Base-by-base conservation (phyloP, 2,329 filamentous ascomycete species). In the Ciborinia camelliae region DNA sequence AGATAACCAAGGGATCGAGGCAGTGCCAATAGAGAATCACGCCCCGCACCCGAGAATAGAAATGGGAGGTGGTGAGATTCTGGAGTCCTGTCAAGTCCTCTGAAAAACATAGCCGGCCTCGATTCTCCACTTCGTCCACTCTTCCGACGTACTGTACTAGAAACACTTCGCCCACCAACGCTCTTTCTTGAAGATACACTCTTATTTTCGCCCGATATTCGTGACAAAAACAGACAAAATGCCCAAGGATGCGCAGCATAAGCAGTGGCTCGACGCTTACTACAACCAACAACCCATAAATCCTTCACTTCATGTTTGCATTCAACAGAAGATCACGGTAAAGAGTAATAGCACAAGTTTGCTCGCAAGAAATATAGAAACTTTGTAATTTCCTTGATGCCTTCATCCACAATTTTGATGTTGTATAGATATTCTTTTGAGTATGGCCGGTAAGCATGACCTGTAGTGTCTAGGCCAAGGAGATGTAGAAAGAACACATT, bases 371-470 rank as follows among this genome's bases (percentile, higher is more conserved):
- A n/a, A n/a, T n/a, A n/a, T n/a, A n/a, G n/a, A n/a, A n/a, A n/a
- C 68, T 90, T 83, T 0, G 90, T 89, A 58, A 97, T 89, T 77
- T 97, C 90, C 76, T 90, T 82, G 1, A 99, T 90, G 2, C 95
- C 95, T 71, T 92, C 80, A 73, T 99, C 96, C 41, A 99, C 95
- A 43, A 99, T 81, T 76, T 98, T 90, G 75, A 99, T 90, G 76
- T 99, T 99, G 75, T 93, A 83, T 55, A 99, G 80, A 75, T 99
- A 99, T 77, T 99, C 95, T 75, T 90, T 90, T 23, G 95, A 98
- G 73, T 97, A 99, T 0, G 95, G 95, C 43, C 95, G 85, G 77
- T 90, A 92, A 0, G 81, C 81, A 76, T 99, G 95, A 0, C 95
- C 95, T 2, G 88, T 89, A 0, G 93, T 99, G 75, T 99, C 95